Conservation (phyloP, 2,329 filamentous ascomycete species). For the Trichophyton equinum region DNA sequence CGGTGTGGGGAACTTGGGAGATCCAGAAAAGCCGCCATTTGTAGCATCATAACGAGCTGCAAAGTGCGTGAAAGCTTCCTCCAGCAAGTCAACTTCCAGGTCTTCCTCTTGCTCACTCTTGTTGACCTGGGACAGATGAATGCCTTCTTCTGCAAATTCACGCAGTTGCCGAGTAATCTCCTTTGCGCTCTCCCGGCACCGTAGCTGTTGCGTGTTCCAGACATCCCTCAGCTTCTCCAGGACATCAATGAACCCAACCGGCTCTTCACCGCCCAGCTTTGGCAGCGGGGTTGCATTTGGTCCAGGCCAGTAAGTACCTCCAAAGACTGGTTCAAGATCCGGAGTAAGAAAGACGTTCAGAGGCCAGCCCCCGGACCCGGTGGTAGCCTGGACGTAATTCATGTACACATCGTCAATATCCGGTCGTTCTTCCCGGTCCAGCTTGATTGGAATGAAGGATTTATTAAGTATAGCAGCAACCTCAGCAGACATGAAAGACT, state of each 20-base stretch:
- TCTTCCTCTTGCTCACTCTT: slow-evolving; percentile 48
- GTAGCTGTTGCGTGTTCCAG: slow-evolving; percentile 74
- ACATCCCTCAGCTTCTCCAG: slow-evolving; percentile 60
- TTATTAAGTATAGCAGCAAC: slow-evolving; percentile 74
- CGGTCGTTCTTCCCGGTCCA: slow-evolving; percentile 87
- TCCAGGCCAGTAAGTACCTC: slow-evolving; percentile 89
- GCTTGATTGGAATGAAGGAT: slow-evolving; percentile 78
- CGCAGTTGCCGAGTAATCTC: slow-evolving; percentile 69
- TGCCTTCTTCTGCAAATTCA: slow-evolving; percentile 82
- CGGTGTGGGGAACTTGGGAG: slow-evolving; percentile 84
- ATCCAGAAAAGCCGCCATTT: slow-evolving; percentile 65
- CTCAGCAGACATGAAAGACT: slow-evolving; percentile 75
- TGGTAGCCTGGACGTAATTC: slow-evolving; percentile 94
- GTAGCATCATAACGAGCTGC: slow-evolving; percentile 64
- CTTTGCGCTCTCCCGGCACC: slow-evolving; percentile 70
- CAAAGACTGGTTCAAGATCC: slow-evolving; percentile 84
- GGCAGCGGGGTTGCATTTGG: slow-evolving; percentile 46
- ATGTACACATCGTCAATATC: slow-evolving; percentile 95
- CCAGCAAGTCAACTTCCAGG: slow-evolving; percentile 77
- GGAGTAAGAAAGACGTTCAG: slow-evolving; percentile 94
- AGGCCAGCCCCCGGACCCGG: slow-evolving; percentile 82
- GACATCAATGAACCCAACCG: slow-evolving; percentile 71
- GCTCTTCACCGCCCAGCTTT: slow-evolving; percentile 36
- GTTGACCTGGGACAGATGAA: slow-evolving; percentile 33
- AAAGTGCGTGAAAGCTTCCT: slow-evolving; percentile 78